Percentiles rank a stretch among this genome's conserved stretches.
Conservation (phyloP, 2,329 filamentous ascomycete genomes). For the Fusarium tjaetaba region DNA sequence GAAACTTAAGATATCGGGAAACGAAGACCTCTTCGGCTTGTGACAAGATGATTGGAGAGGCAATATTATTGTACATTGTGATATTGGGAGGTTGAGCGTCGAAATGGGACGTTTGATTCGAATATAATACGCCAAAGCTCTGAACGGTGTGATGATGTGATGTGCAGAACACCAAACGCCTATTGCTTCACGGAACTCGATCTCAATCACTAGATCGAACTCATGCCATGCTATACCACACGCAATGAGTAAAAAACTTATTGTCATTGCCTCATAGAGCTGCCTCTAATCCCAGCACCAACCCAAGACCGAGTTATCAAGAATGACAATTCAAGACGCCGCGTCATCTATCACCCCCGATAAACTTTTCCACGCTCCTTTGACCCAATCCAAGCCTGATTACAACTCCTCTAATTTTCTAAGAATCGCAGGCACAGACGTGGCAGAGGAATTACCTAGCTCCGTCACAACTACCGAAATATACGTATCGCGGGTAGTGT, state of each 20-base stretch:
- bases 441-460: constrained; percentile 85
- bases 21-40: constrained; percentile 10
- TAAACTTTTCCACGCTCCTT: constrained; percentile 20
- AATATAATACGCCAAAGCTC: constrained; percentile 21
- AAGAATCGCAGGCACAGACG: constrained; percentile 77
- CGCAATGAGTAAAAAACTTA: not conserved
- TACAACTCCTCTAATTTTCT: constrained; percentile 67
- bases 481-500: constrained; percentile 88
- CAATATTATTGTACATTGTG: constrained; percentile 40
- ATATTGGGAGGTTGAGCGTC: constrained; percentile 39
- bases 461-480: constrained; percentile 92
- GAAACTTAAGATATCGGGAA: constrained; percentile 19
- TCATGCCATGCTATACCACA: not conserved
- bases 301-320: not conserved
- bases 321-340: constrained; percentile 15
- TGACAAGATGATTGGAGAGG: constrained; percentile 5
- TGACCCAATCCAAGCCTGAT: constrained; percentile 28
- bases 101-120: constrained; percentile 41
- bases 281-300: constrained; percentile 17
- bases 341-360: constrained; percentile 26
- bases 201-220: not conserved
- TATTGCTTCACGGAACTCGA: not conserved
- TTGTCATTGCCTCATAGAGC: constrained; percentile 15
- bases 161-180: not conserved
- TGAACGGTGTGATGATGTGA: constrained; percentile 16